Evolutionary conservation across 805 yeast species (phyloP).

Genomic region (Hanseniaspora meyeri): DNA sequence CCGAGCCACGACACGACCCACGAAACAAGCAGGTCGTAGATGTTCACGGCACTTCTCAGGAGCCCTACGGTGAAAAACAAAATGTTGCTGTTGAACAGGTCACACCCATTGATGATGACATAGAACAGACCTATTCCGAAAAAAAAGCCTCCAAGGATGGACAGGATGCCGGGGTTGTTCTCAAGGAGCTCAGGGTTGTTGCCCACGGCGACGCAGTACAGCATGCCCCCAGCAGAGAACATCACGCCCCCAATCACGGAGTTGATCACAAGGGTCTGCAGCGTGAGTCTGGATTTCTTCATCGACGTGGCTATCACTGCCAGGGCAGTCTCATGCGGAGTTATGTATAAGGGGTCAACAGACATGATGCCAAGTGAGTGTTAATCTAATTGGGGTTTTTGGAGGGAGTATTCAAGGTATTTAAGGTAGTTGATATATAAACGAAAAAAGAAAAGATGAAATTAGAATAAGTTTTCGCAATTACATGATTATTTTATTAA

Average conservation of each 20-base stretch:
- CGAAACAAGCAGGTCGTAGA: constrained; percentile 49
- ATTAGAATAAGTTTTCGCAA: too few relatives aligned
- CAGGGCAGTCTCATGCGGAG: constrained; percentile 70
- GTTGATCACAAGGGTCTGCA: constrained; percentile 48
- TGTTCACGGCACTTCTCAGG: constrained; percentile 55
- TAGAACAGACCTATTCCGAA: constrained; percentile 65
- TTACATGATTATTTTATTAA: too few relatives aligned
- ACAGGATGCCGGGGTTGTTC: constrained; percentile 40
- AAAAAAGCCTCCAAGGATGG: constrained; percentile 45
- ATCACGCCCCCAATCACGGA: constrained; percentile 59
- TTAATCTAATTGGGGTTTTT: background rate
- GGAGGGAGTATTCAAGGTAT: too few relatives aligned
- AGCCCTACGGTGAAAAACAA: constrained; percentile 59
- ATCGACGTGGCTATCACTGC: constrained; percentile 77
- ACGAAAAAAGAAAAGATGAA: too few relatives aligned
- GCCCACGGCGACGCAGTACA: constrained; percentile 44
- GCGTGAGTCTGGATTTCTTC: constrained; percentile 62
- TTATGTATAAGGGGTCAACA: constrained; percentile 45
- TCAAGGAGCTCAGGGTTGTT: constrained; percentile 34
- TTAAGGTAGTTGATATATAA: too few relatives aligned
- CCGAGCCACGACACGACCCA: constrained; percentile 59
- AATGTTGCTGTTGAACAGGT: constrained; percentile 62
- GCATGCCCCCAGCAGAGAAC: constrained; percentile 63
- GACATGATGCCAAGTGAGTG: constrained; percentile 20
- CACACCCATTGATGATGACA: constrained; percentile 65